Evolutionary conservation across 805 yeast species (phyloP).

Genomic region (Cyberlindnera samutprakarnensis): DNA sequence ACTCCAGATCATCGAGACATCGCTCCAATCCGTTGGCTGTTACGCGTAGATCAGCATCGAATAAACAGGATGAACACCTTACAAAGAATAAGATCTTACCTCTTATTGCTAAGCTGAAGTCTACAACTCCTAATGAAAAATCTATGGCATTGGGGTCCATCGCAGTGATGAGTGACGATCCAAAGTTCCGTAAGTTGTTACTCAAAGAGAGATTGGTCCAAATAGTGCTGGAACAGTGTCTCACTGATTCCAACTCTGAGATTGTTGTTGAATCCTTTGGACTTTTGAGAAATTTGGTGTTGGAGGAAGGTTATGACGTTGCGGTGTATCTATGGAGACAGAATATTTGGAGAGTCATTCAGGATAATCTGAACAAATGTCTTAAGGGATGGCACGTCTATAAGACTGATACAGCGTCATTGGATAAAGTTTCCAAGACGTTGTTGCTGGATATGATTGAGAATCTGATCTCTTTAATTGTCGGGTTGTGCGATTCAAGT

Average conservation of each 20-base stretch:
- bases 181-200: conserved; percentile 50
- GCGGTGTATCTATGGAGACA: conserved; percentile 71
- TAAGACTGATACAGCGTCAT: conserved; percentile 18
- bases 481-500: conserved; percentile 58
- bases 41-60: conserved; percentile 23
- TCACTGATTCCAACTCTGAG: conserved; percentile 65
- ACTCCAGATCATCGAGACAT: conserved; percentile 41
- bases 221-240: conserved; percentile 51
- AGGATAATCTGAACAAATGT: conserved; percentile 43
- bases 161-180: conserved; percentile 63
- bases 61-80: conserved; percentile 36
- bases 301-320: conserved; percentile 85
- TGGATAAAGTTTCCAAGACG: conserved; percentile 33
- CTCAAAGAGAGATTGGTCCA: conserved; percentile 68
- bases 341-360: conserved; percentile 62
- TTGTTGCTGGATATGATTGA: conserved; percentile 63
- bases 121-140: conserved; percentile 62
- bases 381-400: conserved; percentile 39
- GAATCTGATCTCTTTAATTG: conserved; percentile 60
- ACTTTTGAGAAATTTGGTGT: conserved; percentile 65
- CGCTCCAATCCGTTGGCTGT: conserved; percentile 29
- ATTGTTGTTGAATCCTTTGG: conserved; percentile 79
- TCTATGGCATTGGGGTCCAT: conserved; percentile 73
- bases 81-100: conserved; percentile 58
- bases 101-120: conserved; percentile 53